Base-by-base conservation (phyloP, 768 basidiomycete species). In the Lactifluus echinatus region DNA sequence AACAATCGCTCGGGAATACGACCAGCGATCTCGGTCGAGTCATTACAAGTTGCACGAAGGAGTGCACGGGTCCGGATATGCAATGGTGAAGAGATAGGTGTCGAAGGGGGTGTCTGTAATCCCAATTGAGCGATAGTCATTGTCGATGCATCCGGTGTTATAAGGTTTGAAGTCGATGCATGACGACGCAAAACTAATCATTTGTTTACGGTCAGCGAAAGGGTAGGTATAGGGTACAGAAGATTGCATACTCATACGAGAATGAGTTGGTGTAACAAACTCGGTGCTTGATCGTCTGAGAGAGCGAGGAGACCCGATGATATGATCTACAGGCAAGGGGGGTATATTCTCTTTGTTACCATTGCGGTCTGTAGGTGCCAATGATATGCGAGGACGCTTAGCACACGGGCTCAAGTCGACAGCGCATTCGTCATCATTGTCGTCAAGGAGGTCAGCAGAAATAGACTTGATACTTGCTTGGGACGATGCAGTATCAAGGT, bases 291-390 rank as follows among this genome's bases (percentile, higher is more conserved):
- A 71, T 8, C 74, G 71, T 23, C 76, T 69, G 26, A 74, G 64
- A 17, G 73, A 69, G 56, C 80, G 73, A 4, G 75, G 54, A 11
- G 62, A 47, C 39, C 66, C 69, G 42, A 67, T 74, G 61, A 76
- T 57, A 12, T 67, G 59, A 45, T 78, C 74, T 31, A 66, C 61
- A 45, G 68, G 70, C 61, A 78, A 76, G 1, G 87, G 87, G n/a
- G 86, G 84, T 17, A 88, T 76, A 63, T 89, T 89, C 69, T 89
- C 87, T 73, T 89, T 89, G 69, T 89, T 89, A 23, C 75, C 73
- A 50, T 82, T 80, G 40, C 77, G 80, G 59, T 84, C 83, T 19
- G 76, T 52, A 31, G 68, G 59, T 5, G 68, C 69, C 15, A 68
- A 66, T 15, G 78, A 75, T 17, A 76, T 79, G 51, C 81, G 78